These are phyloP conservation scores for Cercospora sp. DNA, from an alignment of 2,329 filamentous ascomycete genomes.

Conservation along the genomic window DNA sequence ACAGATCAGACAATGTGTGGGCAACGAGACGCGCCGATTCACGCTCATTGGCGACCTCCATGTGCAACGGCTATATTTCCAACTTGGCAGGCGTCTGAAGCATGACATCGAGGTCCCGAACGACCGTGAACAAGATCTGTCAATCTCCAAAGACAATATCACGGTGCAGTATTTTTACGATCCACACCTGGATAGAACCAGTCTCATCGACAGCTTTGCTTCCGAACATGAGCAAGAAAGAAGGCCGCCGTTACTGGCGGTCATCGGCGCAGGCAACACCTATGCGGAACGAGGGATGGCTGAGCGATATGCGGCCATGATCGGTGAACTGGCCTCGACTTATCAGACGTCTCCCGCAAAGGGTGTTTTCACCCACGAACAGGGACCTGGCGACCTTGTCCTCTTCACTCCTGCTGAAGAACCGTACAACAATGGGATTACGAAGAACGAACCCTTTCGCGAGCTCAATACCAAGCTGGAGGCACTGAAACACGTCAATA, in stretches of 20 bases:
- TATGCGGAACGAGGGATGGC: slow-evolving; percentile 53
- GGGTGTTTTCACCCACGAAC: slow-evolving; percentile 20
- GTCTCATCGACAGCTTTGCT: slow-evolving; percentile 45
- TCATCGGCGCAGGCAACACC: slow-evolving; percentile 59
- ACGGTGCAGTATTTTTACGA: slow-evolving; percentile 62
- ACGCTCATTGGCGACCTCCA: slow-evolving; percentile 63
- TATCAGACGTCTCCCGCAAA: slow-evolving; percentile 15
- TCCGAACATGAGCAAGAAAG: slow-evolving; percentile 37
- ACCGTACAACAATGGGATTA: slow-evolving; percentile 46
- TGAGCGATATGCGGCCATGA: slow-evolving; percentile 48
- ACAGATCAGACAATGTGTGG: slow-evolving; percentile 57
- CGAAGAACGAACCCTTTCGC: slow-evolving; percentile 34
- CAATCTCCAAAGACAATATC: slow-evolving; percentile 49
- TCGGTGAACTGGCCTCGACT: slow-evolving; percentile 46
- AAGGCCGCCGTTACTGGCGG: slow-evolving; percentile 47
- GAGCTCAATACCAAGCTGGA: slow-evolving; percentile 56
- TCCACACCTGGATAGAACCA: slow-evolving; percentile 58
- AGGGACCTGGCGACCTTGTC: slow-evolving; percentile 37
- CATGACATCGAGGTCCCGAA: slow-evolving; percentile 40
- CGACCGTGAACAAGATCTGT: slow-evolving; percentile 44
- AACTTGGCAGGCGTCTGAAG: slow-evolving; percentile 53
- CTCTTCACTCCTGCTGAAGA: slow-evolving; percentile 50
- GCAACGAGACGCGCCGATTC: slow-evolving; percentile 46
- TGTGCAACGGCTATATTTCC: slow-evolving; percentile 62
- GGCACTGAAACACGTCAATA: slow-evolving; percentile 42